Conservation (phyloP, 2,329 filamentous ascomycete genomes). For the Dactylellina haptotyla region DNA sequence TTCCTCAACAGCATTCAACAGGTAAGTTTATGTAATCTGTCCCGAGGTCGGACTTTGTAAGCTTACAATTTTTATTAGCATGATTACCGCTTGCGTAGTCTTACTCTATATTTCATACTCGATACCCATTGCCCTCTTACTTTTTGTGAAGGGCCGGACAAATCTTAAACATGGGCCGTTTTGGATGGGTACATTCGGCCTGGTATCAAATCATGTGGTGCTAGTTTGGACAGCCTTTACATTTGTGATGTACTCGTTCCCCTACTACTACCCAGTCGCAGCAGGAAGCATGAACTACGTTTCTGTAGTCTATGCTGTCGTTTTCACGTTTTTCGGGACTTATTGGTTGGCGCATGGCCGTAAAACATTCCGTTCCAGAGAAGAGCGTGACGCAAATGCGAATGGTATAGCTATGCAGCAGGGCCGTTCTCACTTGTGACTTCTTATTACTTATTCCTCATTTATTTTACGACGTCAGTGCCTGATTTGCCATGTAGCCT, state of each 20-base stretch:
- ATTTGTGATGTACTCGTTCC: slow-evolving; percentile 64
- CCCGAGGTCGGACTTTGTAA: too few relatives aligned
- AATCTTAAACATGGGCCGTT: slow-evolving; percentile 63
- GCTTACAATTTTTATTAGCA: slow-evolving; percentile 41
- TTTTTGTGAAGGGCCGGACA: slow-evolving; percentile 60
- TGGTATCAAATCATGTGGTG: slow-evolving; percentile 60
- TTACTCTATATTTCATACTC: slow-evolving; percentile 59
- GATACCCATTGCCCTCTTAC: slow-evolving; percentile 62
- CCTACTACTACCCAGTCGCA: slow-evolving; percentile 62
- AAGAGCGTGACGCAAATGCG: slow-evolving; percentile 54
- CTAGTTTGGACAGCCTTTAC: slow-evolving; percentile 62
- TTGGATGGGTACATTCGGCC: slow-evolving; percentile 60
- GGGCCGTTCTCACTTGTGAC: neutral
- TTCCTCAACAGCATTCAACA: slow-evolving; percentile 64
- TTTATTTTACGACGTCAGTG: too few relatives aligned
- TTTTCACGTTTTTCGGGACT: slow-evolving; percentile 55
- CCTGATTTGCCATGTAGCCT: too few relatives aligned
- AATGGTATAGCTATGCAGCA: neutral
- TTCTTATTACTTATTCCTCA: neutral
- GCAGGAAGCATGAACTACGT: slow-evolving; percentile 60
- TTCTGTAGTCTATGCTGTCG: slow-evolving; percentile 58
- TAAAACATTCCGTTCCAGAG: slow-evolving; percentile 57
- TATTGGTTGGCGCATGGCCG: slow-evolving; percentile 59
- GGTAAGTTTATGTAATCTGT: too few relatives aligned
- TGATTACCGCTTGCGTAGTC: slow-evolving; percentile 58